A percentile compares a stretch with the other conserved stretches of the same genome.
These are phyloP conservation scores for Carex sylvatica DNA, from an alignment of 202 grass and related monocot species.

Conservation along the genomic window DNA sequence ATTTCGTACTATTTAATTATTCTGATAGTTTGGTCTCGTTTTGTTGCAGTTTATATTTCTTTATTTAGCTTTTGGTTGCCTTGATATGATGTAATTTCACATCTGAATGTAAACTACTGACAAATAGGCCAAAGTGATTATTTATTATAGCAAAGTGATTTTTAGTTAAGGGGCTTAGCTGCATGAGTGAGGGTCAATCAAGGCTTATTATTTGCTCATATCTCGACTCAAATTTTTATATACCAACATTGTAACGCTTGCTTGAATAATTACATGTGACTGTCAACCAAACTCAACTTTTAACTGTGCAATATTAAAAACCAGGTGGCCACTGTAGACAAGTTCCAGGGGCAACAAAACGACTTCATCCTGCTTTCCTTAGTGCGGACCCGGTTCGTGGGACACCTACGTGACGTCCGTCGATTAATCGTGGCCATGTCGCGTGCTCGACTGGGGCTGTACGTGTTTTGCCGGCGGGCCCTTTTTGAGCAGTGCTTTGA, in stretches of 20 bases:
- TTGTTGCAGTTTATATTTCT: neutral
- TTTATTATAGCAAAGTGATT: neutral
- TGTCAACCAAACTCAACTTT: slow-evolving; percentile 18
- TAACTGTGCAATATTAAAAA: slow-evolving; percentile 14
- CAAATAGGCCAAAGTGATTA: neutral
- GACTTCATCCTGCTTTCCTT: slow-evolving; percentile 97
- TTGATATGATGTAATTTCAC: neutral
- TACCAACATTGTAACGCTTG: slow-evolving; percentile 22
- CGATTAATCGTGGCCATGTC: slow-evolving; percentile 96
- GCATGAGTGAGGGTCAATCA: neutral
- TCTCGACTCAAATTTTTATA: neutral
- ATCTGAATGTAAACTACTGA: neutral
- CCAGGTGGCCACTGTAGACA: slow-evolving; percentile 89
- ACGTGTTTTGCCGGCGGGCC: slow-evolving; percentile 75
- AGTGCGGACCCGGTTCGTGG: slow-evolving; percentile 89
- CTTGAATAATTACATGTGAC: slow-evolving; percentile 3
- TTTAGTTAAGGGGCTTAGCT: neutral
- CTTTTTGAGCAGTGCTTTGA: slow-evolving; percentile 96
- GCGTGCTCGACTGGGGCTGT: slow-evolving; percentile 76
- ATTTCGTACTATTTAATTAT: neutral
- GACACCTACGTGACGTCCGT: slow-evolving; percentile 92
- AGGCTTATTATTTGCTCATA: neutral
- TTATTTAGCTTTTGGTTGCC: neutral
- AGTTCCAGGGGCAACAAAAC: slow-evolving; percentile 99
- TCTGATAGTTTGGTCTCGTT: neutral